Base-by-base conservation (phyloP, 805 yeast genomes). In the Wickerhamomyces hampshirensis region DNA sequence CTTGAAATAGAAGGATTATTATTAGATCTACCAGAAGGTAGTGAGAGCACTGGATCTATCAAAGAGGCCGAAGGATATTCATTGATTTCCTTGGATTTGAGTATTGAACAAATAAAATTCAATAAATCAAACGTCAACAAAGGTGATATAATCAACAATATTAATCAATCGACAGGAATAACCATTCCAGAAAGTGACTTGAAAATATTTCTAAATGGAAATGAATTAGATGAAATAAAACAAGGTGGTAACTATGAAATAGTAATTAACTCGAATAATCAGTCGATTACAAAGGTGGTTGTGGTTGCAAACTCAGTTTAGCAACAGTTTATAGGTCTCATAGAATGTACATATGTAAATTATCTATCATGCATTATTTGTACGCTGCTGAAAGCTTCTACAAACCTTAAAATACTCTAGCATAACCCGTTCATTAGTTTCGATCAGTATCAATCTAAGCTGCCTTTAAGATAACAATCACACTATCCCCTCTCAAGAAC, bases 401-500 rank as follows among this genome's bases (percentile, higher is more conserved):
- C n/a, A n/a, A n/a, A n/a, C n/a, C n/a, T n/a, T n/a, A n/a, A n/a
- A n/a, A n/a, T n/a, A n/a, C n/a, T n/a, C n/a, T n/a, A n/a, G n/a
- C n/a, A 26, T 14, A 26, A 8, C 8, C 7, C 24, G 11, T 21
- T 21, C 24, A 21, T 21, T 21, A 21, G 24, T 8, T 21, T 21
- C 24, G 7, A 21, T 21, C 24, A 21, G 24, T 21, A 21, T 21
- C n/a, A n/a, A n/a, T n/a, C 24, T 23, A 43, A n/a, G 40, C 43
- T 26, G 72, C 69, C 40, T 76, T 79, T 47, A 85, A 67, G 6
- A 93, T 78, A 23, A 93, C 80, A 38, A 93, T 84, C 15, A 93
- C 95, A 0, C 96, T 84, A 60, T 93, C 99, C 2, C 99, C 99
- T 61, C 99, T 73, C 27, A 93, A 66, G 54, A 93, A 93, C 75